These are phyloP conservation scores for Aspergillus novoparasiticus DNA, from an alignment of 2,329 filamentous ascomycete species.

Conservation along the genomic window DNA sequence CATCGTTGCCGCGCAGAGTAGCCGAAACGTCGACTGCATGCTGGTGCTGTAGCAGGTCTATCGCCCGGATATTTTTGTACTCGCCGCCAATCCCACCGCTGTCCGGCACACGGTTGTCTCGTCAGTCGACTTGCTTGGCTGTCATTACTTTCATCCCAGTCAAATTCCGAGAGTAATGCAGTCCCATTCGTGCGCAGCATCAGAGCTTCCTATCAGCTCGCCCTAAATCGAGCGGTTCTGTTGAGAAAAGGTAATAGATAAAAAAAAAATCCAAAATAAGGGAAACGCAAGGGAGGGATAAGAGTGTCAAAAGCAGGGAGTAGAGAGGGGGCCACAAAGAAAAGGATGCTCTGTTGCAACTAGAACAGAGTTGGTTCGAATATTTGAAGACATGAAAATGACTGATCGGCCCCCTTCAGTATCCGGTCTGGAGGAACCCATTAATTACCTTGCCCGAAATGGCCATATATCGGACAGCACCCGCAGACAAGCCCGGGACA, in stretches of 20 bases:
- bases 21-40: conserved; percentile 18
- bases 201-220: conserved; percentile 29
- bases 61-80: conserved; percentile 17
- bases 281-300: background rate
- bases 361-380: conserved; percentile 26
- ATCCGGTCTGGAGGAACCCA: conserved; percentile 34
- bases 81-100: conserved; percentile 20
- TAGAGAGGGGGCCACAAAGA: conserved; percentile 13
- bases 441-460: conserved; percentile 27
- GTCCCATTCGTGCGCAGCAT: conserved; percentile 29
- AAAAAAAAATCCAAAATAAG: background rate
- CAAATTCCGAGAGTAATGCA: conserved; percentile 34
- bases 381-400: conserved; percentile 33
- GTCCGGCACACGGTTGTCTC: conserved; percentile 31
- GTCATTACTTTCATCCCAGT: conserved; percentile 19
- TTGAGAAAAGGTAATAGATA: conserved; percentile 6
- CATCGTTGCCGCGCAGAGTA: conserved; percentile 15
- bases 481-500: conserved; percentile 22
- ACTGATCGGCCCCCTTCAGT: conserved; percentile 33
- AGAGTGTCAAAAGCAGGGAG: conserved; percentile 5
- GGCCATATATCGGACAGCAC: conserved; percentile 24
- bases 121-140: conserved; percentile 19
- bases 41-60: conserved; percentile 39
- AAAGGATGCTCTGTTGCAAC: conserved; percentile 35
- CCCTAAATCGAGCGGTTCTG: conserved; percentile 21